These are phyloP conservation scores for Cornus kousa DNA, from an alignment of 148 eudicot species.

Conservation along the genomic window DNA sequence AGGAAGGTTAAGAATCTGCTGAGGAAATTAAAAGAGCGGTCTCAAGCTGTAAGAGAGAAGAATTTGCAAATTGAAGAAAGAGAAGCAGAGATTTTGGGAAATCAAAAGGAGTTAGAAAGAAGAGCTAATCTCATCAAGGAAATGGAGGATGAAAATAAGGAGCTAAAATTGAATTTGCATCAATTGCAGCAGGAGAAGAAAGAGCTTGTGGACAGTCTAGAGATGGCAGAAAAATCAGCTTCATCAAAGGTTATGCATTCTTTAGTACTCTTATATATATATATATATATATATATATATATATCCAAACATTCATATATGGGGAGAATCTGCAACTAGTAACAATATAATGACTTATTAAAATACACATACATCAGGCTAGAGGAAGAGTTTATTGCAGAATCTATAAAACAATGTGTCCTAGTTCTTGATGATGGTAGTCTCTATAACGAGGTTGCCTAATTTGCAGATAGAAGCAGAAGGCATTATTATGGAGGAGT, in stretches of 20 bases:
- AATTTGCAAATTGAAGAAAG: conserved; percentile 31
- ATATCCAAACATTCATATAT: too few species aligned
- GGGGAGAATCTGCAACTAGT: too few species aligned
- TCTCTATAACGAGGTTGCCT: too few species aligned
- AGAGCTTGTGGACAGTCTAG: conserved; percentile 24
- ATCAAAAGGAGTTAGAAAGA: conserved; percentile 28
- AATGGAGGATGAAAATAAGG: conserved; percentile 29
- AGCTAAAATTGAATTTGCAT: conserved; percentile 28
- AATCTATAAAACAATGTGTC: too few species aligned
- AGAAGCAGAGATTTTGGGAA: conserved; percentile 27
- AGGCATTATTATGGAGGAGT: conserved; percentile 26
- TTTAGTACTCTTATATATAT: too few species aligned
- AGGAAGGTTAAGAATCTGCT: conserved; percentile 42
- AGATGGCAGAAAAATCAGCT: conserved; percentile 24
- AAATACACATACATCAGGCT: too few species aligned
- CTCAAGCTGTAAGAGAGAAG: conserved; percentile 21
- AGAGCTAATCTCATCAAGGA: conserved; percentile 7
- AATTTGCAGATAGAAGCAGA: conserved; percentile 33
- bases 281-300: too few species aligned
- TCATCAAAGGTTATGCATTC: conserved; percentile 26
- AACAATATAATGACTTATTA: too few species aligned
- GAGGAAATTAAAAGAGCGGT: conserved; percentile 27
- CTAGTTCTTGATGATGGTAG: background rate
- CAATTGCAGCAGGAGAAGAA: conserved; percentile 40
- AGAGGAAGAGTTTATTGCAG: too few species aligned